phyloP scores from a whole-genome alignment of 2,329 filamentous ascomycete species.

The Aphanoascus verrucosus region DNA sequence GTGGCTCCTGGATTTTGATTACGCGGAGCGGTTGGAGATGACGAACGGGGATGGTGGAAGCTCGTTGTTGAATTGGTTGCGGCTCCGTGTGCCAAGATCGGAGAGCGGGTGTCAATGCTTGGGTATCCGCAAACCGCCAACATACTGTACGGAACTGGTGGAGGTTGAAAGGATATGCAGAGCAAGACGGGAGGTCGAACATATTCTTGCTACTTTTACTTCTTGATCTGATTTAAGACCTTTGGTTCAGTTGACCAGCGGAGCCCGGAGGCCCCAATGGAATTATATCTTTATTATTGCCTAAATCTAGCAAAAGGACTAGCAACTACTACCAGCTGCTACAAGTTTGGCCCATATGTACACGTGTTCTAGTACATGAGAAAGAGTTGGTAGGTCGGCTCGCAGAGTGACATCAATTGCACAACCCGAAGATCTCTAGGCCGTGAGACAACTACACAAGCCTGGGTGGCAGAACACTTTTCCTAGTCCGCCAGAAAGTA shows the following conservation, averaged over 20 bases:
- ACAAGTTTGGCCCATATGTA: slow-evolving; percentile 3
- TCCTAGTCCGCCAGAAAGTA: not conserved
- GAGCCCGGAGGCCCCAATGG: slow-evolving; percentile 7
- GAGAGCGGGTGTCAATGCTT: not conserved
- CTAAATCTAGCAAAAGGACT: slow-evolving; percentile 7
- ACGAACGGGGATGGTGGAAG: no score
- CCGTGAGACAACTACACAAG: not conserved
- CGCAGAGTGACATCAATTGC: not conserved
- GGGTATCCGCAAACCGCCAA: not conserved
- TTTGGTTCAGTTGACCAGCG: not conserved
- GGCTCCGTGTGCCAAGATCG: not conserved
- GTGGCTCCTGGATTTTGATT: no score
- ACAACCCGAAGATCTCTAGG: not conserved
- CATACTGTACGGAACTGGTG: not conserved
- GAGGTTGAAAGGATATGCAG: no score
- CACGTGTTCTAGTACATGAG: slow-evolving; percentile 4
- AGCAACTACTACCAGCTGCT: slow-evolving; percentile 5
- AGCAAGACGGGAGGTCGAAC: no score
- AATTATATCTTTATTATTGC: slow-evolving; percentile 5
- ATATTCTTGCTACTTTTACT: no score
- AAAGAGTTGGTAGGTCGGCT: not conserved
- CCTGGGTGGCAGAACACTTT: not conserved
- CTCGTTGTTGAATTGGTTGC: no score
- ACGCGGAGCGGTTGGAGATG: no score
- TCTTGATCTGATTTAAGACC: no score